Base-by-base conservation (phyloP, 192 early-diverging fungal genomes). In the Linnemannia exigua region DNA sequence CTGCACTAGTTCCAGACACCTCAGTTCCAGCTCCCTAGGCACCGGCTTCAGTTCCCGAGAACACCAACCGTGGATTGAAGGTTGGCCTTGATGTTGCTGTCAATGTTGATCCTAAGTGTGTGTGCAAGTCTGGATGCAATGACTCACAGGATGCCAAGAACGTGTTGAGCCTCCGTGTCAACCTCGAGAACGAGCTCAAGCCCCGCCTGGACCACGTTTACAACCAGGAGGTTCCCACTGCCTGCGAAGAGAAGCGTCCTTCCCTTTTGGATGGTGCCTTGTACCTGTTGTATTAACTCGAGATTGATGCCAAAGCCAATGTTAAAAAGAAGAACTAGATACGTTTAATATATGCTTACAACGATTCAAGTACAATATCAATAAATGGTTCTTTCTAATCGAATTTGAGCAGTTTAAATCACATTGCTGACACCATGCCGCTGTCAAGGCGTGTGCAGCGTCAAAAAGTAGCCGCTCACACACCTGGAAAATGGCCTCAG, bases 111-210 rank as follows among this genome's bases (percentile, higher is more conserved):
- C 47, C 70, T 50, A 80, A 76, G 48, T 86, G 61, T 70, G 79
- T 86, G 47, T 86, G 78, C 79, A 86, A 69, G 75, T 67, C 74
- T 68, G 84, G 84, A 20, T 86, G 84, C 84, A 76, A 86, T 52
- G 70, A 80, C 51, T 33, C 41, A 4, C 20, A 80, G 17, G 78
- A 80, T 67, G 79, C 77, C 74, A 71, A 67, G 28, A 70, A 31
- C 7, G 77, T 85, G 12, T 52, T 85, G 47, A 50, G 6, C 31
- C 73, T 79, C 9, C 83, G 77, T 28, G 61, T 38, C 33, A 71
- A 76, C n/a, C 77, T 85, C 46, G 74, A 85, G 69, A 75, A 72
- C 0, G 52, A 79, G 35, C 36, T 85, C 28, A 20, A 54, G 37
- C 54, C 73, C 25, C 72, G 67, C 14, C 47, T 79, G 35, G 73